A percentile compares a stretch with the other conserved stretches of the same genome.
These are phyloP conservation scores for Aspergillus pseudoviridinutans DNA, from an alignment of 2,329 filamentous ascomycete genomes.

Conservation along the genomic window DNA sequence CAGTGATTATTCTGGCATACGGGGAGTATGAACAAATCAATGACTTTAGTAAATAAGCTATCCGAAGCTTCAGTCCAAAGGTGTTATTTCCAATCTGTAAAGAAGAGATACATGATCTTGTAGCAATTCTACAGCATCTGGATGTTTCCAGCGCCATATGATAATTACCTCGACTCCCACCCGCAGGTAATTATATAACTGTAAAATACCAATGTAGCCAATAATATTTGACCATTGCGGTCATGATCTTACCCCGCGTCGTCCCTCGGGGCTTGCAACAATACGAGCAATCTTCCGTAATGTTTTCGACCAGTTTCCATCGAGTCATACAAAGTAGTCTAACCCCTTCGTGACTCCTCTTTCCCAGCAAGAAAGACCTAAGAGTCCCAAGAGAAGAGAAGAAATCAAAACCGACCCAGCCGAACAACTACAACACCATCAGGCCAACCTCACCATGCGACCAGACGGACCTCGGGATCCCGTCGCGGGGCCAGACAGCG, in stretches of 20 bases:
- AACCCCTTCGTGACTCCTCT: background rate
- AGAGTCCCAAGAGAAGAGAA: background rate
- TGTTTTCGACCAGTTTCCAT: background rate
- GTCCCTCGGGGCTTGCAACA: background rate
- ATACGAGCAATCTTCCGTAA: background rate
- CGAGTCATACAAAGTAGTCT: background rate
- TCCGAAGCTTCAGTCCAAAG: background rate
- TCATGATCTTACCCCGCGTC: background rate
- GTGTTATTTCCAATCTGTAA: too few species aligned
- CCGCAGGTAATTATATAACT: background rate
- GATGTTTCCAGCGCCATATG: too few species aligned
- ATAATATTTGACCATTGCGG: background rate
- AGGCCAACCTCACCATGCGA: slow-evolving; percentile 32
- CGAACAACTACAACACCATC: background rate
- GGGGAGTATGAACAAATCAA: background rate
- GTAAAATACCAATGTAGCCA: background rate
- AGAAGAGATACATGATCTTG: too few species aligned
- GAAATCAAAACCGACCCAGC: background rate
- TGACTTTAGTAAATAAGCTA: background rate
- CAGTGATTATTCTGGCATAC: background rate
- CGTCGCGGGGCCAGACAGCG: slow-evolving; percentile 68
- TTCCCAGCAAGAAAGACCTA: background rate
- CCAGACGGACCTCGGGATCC: slow-evolving; percentile 57
- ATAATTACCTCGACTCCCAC: too few species aligned
- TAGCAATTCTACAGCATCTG: too few species aligned